Percentiles rank a stretch among this genome's conserved stretches.
Evolutionary conservation across 192 early-diverging fungal genomes (phyloP).

Genomic region (Umbelopsis ramanniana): DNA sequence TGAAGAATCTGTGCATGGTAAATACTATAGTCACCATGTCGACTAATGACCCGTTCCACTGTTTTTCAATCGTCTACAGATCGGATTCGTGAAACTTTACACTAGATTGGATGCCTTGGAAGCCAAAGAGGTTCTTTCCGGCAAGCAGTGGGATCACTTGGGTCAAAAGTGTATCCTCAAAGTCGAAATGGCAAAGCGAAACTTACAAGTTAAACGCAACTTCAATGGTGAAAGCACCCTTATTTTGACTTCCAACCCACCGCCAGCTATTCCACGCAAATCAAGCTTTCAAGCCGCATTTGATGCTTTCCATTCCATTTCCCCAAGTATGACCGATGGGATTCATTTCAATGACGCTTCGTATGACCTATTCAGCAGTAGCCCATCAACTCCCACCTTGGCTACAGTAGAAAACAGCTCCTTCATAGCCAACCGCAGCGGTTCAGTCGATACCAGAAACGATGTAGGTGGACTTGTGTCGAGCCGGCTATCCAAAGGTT

Average conservation of each 20-base stretch:
- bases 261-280: conserved; percentile 8
- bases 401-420: background rate
- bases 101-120: conserved; percentile 88
- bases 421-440: background rate
- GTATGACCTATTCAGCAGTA: background rate
- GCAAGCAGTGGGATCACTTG: conserved; percentile 89
- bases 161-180: conserved; percentile 78
- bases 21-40: background rate
- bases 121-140: conserved; percentile 90
- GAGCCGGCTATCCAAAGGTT: background rate
- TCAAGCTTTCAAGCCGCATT: conserved; percentile 10
- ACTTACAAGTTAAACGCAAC: conserved; percentile 91
- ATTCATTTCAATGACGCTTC: background rate
- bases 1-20: too few species aligned
- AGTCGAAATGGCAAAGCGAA: conserved; percentile 99
- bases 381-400: conserved; percentile 22
- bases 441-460: conserved; percentile 2
- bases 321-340: conserved; percentile 2
- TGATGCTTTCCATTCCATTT: conserved; percentile 26
- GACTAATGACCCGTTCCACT: too few species aligned
- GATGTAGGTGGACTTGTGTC: conserved; percentile 8
- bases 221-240: background rate
- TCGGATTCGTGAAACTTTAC: conserved; percentile 98
- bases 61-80: conserved; percentile 67
- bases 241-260: background rate